Base-by-base conservation (phyloP, 768 basidiomycete species). In the Amanita rimosa region DNA sequence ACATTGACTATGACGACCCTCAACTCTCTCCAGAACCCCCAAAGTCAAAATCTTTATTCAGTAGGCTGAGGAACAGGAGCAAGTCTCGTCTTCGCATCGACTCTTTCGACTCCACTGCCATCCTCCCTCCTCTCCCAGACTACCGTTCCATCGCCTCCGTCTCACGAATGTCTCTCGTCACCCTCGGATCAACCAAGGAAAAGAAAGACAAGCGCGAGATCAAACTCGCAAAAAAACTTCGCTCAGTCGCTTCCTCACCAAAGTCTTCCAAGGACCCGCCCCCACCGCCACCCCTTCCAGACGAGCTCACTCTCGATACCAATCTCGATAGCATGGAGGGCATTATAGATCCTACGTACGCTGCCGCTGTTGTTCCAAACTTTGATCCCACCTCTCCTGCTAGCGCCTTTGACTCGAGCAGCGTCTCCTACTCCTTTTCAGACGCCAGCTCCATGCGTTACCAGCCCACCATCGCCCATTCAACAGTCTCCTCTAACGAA, bases 291-390 rank as follows among this genome's bases (percentile, higher is more conserved):
- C 31, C 10, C 17, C 4, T 4, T 17, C n/a, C 38, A 5, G 62
- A 61, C 31, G 64, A 67, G 19, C 66, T 78, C 50, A 66, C 62
- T 19, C 73, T 86, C 37, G 84, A 88, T 61, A 77, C 76, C 16
- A 76, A 91, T 59, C 61, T 89, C 38, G 75, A 83, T 8, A 66
- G 76, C 44, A 91, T 96, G 76, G 83, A 86, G 34, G 93, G 85
- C 5, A 91, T 96, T 58, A 67, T 95, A 53, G 71, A 91, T 61
- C 64, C 57, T 34, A 49, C 55, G 54, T 58, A 58, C 52, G 51
- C 57, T 46, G 54, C 49, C 44, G 48, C 48, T 44, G 59, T 55
- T 41, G 10, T 13, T 26, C 33, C 34, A 1, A 26, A 9, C 24
- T 44, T 27, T 38, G 22, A 24, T 4, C 27, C 22, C 14, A 37